Base-by-base conservation (phyloP, 2,329 filamentous ascomycete genomes). In the Passalora sequoiae region DNA sequence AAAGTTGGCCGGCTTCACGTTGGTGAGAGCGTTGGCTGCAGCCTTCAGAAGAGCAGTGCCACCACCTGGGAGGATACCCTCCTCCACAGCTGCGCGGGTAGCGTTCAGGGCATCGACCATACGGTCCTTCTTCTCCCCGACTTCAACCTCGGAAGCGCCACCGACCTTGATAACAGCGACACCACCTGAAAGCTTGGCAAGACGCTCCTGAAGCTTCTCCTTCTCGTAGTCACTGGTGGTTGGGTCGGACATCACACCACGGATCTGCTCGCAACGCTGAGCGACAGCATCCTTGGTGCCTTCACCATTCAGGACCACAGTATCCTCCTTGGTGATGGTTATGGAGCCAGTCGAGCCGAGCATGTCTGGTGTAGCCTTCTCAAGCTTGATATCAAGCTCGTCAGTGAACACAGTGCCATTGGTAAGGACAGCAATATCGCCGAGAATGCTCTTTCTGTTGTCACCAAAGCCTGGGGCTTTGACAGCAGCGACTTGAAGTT, bases 271-370 rank as follows among this genome's bases (percentile, higher is more conserved):
- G 73, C 92, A 97, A 67, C 92, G 86, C 78, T 96, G 89, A 55
- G 86, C 73, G 62, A 98, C 94, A 56, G 78, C 69, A 65, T 98
- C 92, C 80, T 97, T 96, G 83, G 75, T 84, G 54, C 92, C 92
- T 64, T 95, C 89, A 44, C 92, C 92, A 71, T 98, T 98, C 52
- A 98, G 81, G 65, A 98, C 83, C 69, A 98, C 96, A 60, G 92
- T 98, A 72, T 98, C 92, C 75, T 98, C 92, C 81, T 98, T 98
- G 69, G 92, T 98, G 74, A 98, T 97, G 69, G 92, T 97, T 75
- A 98, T 96, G 63, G 89, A 92, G 54, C 92, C 92, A 58, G 92
- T 97, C 47, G 88, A 92, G 58, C 92, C 92, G 65, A 98, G 87
- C 83, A 95, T 86, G 60, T 97, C 92, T 50, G 85, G 77, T 36